Evolutionary conservation across 495 filamentous ascomycete species (phyloP).

Genomic region (Hapsidospora chrysogenum): DNA sequence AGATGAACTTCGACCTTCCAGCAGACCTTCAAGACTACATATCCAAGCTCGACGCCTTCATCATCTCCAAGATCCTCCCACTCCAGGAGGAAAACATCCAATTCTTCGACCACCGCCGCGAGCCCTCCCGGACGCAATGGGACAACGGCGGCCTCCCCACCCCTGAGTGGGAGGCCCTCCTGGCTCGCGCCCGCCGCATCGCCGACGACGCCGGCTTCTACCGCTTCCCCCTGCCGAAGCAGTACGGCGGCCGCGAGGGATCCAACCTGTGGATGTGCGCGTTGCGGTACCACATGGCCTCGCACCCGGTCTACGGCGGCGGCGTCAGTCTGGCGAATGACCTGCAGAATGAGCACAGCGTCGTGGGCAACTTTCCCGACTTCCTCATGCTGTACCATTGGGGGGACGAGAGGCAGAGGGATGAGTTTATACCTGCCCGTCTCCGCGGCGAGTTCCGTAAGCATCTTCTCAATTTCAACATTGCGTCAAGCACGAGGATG

Average conservation of each 20-base stretch:
- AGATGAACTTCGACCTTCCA: slow-evolving; percentile 43
- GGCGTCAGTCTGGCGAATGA: slow-evolving; percentile 43
- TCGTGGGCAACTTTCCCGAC: slow-evolving; percentile 43
- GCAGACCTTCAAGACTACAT: slow-evolving; percentile 27
- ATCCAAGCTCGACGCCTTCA: slow-evolving; percentile 32
- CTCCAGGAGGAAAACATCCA: slow-evolving; percentile 40
- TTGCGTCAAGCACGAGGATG: slow-evolving; percentile 8
- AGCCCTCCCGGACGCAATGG: slow-evolving; percentile 39
- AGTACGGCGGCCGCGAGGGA: slow-evolving; percentile 33
- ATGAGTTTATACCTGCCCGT: slow-evolving; percentile 12
- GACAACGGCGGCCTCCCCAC: slow-evolving; percentile 31
- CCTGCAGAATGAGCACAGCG: slow-evolving; percentile 40
- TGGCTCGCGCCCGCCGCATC: slow-evolving; percentile 21
- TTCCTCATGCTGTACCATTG: slow-evolving; percentile 40
- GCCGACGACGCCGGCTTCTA: slow-evolving; percentile 40
- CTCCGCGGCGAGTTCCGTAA: slow-evolving; percentile 28
- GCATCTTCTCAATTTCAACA: not conserved
- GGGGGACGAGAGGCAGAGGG: slow-evolving; percentile 30
- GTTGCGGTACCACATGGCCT: slow-evolving; percentile 38
- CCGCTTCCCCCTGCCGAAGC: slow-evolving; percentile 33
- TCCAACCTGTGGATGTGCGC: slow-evolving; percentile 43
- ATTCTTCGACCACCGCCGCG: slow-evolving; percentile 45
- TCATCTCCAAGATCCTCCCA: slow-evolving; percentile 31
- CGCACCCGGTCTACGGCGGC: slow-evolving; percentile 14
- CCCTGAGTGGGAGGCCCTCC: slow-evolving; percentile 36